Base-by-base conservation (phyloP, 768 basidiomycete genomes). In the Tephrocybe sp. region DNA sequence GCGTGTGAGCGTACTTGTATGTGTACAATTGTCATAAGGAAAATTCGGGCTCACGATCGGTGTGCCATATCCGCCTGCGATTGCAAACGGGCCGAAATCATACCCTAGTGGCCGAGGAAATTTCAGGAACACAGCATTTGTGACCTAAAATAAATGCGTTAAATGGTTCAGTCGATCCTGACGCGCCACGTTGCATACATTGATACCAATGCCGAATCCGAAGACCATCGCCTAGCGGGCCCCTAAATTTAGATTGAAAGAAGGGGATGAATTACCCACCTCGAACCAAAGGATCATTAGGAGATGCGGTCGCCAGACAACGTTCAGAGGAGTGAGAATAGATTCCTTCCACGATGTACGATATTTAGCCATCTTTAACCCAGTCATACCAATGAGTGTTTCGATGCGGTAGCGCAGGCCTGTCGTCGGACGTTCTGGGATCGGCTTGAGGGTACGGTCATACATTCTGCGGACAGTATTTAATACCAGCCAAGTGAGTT, bases 361-460 rank as follows among this genome's bases (percentile, higher is more conserved):
- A 24, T 74, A 75, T 53, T 72, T 69, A 1, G 74, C 64, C 81
- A 83, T 80, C 47, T 74, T 74, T 11, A 58, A 33, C 1, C 80
- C 82, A 0, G 81, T 83, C 25, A 79, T 62, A 6, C 83, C 83
- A 10, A 82, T 40, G 4, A 84, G 68, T 0, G 75, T 79, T 60
- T 83, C 73, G 21, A 82, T 51, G 30, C 80, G 70, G 56, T 79
- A 75, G 1, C 71, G 71, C 18, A 81, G 57, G 11, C 73, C 73
- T 0, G 61, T 62, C 10, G 68, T 63, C 1, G 69, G 69, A 0
- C 62, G 68, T 32, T 59, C 56, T 3, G 78, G 76, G 25, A 77
- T 67, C 0, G 78, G 77, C 2, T 64, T 60, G 1, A 79, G 58
- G 20, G 73, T 73, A 33, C 82, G 80, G 59, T 83, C 81, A 54